Evolutionary conservation across 176 grass and related monocot species (phyloP).

Genomic region (Hsuehochloa calcarea): DNA sequence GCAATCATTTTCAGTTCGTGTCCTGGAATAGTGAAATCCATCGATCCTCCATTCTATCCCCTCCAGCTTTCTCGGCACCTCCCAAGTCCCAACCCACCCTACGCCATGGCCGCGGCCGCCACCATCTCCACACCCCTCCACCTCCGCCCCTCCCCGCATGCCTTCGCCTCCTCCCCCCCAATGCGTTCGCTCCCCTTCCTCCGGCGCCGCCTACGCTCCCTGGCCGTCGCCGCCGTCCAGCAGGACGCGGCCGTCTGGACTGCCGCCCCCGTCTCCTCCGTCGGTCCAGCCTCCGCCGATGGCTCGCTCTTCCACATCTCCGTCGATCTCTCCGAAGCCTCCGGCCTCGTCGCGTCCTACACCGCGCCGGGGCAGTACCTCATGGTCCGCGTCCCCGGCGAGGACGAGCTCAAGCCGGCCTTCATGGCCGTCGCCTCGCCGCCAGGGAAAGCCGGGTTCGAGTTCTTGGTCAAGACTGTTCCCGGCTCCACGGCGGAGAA

Average conservation of each 20-base stretch:
- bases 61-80: conserved; percentile 8
- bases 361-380: conserved; percentile 67
- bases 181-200: conserved; percentile 46
- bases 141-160: conserved; percentile 8
- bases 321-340: conserved; percentile 65
- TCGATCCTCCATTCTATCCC: too few relatives aligned
- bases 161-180: neutral
- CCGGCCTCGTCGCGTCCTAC: conserved; percentile 41
- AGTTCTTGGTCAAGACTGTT: conserved; percentile 77
- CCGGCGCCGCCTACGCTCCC: conserved; percentile 44
- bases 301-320: conserved; percentile 55
- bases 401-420: conserved; percentile 42
- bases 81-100: neutral
- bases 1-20: too few relatives aligned
- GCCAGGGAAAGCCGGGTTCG: conserved; percentile 38
- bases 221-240: conserved; percentile 47
- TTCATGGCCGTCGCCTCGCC: conserved; percentile 82
- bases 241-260: conserved; percentile 54
- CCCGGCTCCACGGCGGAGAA: conserved; percentile 58
- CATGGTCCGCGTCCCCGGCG: conserved; percentile 57
- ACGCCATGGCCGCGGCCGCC: conserved; percentile 32
- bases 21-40: too few relatives aligned
- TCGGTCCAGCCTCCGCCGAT: conserved; percentile 56
- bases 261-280: conserved; percentile 45
- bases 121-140: conserved; percentile 18